Conservation (phyloP, 1,284 basidiomycete genomes). For the Meripilus lineatus region DNA sequence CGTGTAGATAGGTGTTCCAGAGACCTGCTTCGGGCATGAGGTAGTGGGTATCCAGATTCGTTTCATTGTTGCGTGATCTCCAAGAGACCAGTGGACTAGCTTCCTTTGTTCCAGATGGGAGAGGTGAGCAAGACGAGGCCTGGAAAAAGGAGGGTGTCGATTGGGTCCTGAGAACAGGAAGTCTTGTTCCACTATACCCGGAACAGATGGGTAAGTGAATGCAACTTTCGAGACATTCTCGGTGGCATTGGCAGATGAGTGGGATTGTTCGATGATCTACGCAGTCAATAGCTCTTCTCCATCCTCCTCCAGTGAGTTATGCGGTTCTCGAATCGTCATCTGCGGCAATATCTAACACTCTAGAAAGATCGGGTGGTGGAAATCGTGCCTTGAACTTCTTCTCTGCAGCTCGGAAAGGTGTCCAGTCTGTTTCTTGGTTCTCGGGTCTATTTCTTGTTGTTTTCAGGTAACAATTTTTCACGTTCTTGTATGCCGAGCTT, state of each 20-base stretch:
- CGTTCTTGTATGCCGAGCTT: conserved; percentile 60
- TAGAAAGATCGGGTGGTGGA: conserved; percentile 66
- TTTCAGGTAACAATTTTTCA: conserved; percentile 50
- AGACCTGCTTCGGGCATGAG: conserved; percentile 63
- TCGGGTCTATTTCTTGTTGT: conserved; percentile 49
- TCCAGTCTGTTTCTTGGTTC: conserved; percentile 49
- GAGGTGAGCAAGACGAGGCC: conserved; percentile 82
- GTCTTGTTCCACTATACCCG: too few relatives aligned
- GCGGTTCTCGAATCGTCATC: conserved; percentile 34
- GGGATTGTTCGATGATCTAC: conserved; percentile 29
- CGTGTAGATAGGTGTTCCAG: conserved; percentile 58
- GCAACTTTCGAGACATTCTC: too few relatives aligned
- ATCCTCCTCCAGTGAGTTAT: conserved; percentile 40
- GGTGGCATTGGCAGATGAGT: too few relatives aligned
- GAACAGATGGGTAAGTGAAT: too few relatives aligned
- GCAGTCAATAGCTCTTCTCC: conserved; percentile 41
- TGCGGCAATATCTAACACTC: conserved; percentile 60
- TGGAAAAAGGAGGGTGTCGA: too few relatives aligned
- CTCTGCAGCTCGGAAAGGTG: conserved; percentile 69
- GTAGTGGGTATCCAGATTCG: conserved; percentile 86
- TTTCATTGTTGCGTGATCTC: conserved; percentile 78
- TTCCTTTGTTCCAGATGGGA: conserved; percentile 53
- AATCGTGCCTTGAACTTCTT: conserved; percentile 74
- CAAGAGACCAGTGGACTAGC: conserved; percentile 67
- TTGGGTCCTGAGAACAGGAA: too few relatives aligned